phyloP scores from a whole-genome alignment of 805 yeast genomes.

The Candida sakaeoensis region DNA sequence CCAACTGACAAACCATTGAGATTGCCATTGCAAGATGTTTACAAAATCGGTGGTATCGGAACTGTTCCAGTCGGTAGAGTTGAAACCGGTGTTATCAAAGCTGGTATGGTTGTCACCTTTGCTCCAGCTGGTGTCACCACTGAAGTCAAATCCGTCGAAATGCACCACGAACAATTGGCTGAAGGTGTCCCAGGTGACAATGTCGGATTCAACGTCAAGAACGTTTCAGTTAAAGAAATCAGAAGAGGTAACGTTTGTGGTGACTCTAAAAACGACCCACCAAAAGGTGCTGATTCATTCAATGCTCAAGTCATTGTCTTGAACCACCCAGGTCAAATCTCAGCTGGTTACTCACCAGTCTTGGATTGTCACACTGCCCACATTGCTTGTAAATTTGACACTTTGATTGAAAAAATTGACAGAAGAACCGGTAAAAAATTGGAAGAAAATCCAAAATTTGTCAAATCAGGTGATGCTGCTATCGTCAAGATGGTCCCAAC shows the following conservation, averaged over 20 bases:
- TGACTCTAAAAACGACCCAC: constrained; percentile 88
- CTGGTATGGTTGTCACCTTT: no score
- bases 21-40: no score
- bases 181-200: no score
- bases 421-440: constrained; percentile 53
- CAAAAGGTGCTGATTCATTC: constrained; percentile 75
- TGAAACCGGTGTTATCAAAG: no score
- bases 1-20: no score
- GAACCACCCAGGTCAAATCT: constrained; percentile 90
- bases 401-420: constrained; percentile 79
- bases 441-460: constrained; percentile 31
- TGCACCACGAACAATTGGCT: no score
- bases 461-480: constrained; percentile 39
- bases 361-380: constrained; percentile 92
- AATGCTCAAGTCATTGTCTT: constrained; percentile 81
- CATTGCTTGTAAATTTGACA: constrained; percentile 85
- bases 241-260: constrained; percentile 94
- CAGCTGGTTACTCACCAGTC: constrained; percentile 90
- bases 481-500: constrained; percentile 41
- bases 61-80: no score
- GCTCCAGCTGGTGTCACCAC: no score
- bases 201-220: no score
- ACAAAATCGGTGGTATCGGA: no score
- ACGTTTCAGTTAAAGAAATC: no score
- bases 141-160: no score